Conservation (phyloP, 2,329 filamentous ascomycete genomes). For the Ascochyta lentis region DNA sequence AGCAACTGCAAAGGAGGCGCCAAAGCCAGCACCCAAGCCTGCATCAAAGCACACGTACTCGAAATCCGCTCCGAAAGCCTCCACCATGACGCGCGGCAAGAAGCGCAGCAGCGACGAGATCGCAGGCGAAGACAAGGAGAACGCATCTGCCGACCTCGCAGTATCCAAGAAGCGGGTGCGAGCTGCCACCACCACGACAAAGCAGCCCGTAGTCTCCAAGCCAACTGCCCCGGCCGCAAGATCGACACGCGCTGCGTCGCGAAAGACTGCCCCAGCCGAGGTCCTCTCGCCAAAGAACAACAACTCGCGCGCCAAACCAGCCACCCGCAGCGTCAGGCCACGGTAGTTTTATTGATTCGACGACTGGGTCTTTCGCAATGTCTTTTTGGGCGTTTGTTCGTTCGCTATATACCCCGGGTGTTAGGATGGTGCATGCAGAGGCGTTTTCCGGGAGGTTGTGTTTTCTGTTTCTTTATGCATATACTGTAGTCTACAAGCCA, state of each 20-base stretch:
- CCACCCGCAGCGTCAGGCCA: constrained; percentile 26
- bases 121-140: constrained; percentile 40
- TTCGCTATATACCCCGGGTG: constrained; percentile 15
- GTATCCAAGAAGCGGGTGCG: constrained; percentile 32
- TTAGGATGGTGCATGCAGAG: not conserved
- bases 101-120: constrained; percentile 39
- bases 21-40: constrained; percentile 15
- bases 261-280: constrained; percentile 26
- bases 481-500: not conserved
- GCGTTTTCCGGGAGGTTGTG: constrained; percentile 14
- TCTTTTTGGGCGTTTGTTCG: constrained; percentile 21
- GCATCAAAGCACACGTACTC: constrained; percentile 16
- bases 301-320: constrained; percentile 26
- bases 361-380: not conserved
- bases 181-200: constrained; percentile 15
- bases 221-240: constrained; percentile 19
- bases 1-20: constrained; percentile 12
- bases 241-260: constrained; percentile 34
- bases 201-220: constrained; percentile 17
- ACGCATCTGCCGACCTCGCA: constrained; percentile 24
- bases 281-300: constrained; percentile 36
- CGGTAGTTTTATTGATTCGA: constrained; percentile 27
- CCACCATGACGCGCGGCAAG: constrained; percentile 21
- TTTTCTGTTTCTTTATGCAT: not conserved
- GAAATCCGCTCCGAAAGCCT: constrained; percentile 15